phyloP scores from a whole-genome alignment of 1,139 yeast species.

The Yueomyces sp. region DNA sequence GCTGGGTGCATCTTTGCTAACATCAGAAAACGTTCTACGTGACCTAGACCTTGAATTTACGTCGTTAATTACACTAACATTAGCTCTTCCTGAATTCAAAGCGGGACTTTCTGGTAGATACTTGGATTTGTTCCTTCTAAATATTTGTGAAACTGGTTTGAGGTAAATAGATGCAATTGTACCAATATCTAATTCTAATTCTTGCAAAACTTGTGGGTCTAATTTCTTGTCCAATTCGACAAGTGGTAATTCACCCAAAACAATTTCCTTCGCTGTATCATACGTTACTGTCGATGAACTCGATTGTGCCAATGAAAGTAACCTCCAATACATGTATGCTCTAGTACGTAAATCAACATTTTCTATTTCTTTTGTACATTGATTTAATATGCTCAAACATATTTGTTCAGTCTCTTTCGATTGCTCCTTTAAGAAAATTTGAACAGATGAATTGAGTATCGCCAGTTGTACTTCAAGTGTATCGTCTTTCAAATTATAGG shows the following conservation, averaged over 20 bases:
- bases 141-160: slow-evolving; percentile 71
- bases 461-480: slow-evolving; percentile 61
- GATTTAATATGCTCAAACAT: slow-evolving; percentile 47
- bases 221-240: slow-evolving; percentile 62
- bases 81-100: slow-evolving; percentile 22
- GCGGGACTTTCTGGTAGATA: slow-evolving; percentile 53
- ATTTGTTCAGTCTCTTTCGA: slow-evolving; percentile 39
- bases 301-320: slow-evolving; percentile 36
- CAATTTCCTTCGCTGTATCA: slow-evolving; percentile 32
- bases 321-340: slow-evolving; percentile 77
- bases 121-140: slow-evolving; percentile 50
- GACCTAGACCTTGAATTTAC: slow-evolving; percentile 1
- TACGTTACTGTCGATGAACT: slow-evolving; percentile 6
- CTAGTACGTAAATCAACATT: slow-evolving; percentile 80
- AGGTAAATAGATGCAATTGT: slow-evolving; percentile 72
- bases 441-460: slow-evolving; percentile 61
- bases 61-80: slow-evolving; percentile 7
- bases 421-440: slow-evolving; percentile 50
- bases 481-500: slow-evolving; percentile 30
- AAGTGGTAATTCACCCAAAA: slow-evolving; percentile 48
- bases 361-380: slow-evolving; percentile 64
- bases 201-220: slow-evolving; percentile 62
- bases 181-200: slow-evolving; percentile 72
- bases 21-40: slow-evolving; percentile 3
- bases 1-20: slow-evolving; percentile 2